Evolutionary conservation across 1,284 basidiomycete species (phyloP).

Genomic region (Microbotryum intermedium): DNA sequence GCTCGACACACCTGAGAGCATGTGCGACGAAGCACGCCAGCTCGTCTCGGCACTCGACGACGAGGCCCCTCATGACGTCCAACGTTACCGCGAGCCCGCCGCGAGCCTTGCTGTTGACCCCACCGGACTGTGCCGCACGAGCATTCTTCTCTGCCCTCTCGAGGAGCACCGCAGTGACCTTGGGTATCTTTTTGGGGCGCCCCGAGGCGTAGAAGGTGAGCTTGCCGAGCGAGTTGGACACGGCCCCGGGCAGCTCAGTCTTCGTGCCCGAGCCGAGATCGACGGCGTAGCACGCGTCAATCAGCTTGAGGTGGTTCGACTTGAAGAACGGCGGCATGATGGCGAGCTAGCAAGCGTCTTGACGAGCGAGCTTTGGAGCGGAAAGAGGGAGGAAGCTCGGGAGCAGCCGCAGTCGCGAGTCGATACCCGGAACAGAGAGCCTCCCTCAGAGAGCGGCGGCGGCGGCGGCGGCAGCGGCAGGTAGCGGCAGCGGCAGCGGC

Average conservation of each 20-base stretch:
- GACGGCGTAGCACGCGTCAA: slow-evolving; percentile 84
- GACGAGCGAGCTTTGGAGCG: neutral
- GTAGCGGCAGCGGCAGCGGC: no score
- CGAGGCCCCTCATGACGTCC: slow-evolving; percentile 70
- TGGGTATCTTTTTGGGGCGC: slow-evolving; percentile 78
- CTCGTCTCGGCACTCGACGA: slow-evolving; percentile 83
- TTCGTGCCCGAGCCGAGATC: slow-evolving; percentile 49
- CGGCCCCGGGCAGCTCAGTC: slow-evolving; percentile 50
- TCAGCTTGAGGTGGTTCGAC: slow-evolving; percentile 74
- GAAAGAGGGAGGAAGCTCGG: no score
- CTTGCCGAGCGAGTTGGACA: slow-evolving; percentile 80
- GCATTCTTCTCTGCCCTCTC: slow-evolving; percentile 63
- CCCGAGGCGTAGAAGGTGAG: slow-evolving; percentile 89
- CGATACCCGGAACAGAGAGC: no score
- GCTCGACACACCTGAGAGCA: slow-evolving; percentile 64
- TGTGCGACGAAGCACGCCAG: slow-evolving; percentile 59
- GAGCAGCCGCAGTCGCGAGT: no score
- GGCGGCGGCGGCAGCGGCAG: no score
- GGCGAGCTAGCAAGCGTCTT: neutral
- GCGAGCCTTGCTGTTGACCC: slow-evolving; percentile 55
- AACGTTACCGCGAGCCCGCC: slow-evolving; percentile 81
- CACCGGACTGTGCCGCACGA: slow-evolving; percentile 52
- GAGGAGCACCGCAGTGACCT: slow-evolving; percentile 74
- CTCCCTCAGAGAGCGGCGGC: no score
- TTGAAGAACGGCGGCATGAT: slow-evolving; percentile 44